Percentiles rank a stretch among this genome's conserved stretches.
These are phyloP conservation scores for Solanum chilense DNA, from an alignment of 257 asterid species.

Conservation along the genomic window DNA sequence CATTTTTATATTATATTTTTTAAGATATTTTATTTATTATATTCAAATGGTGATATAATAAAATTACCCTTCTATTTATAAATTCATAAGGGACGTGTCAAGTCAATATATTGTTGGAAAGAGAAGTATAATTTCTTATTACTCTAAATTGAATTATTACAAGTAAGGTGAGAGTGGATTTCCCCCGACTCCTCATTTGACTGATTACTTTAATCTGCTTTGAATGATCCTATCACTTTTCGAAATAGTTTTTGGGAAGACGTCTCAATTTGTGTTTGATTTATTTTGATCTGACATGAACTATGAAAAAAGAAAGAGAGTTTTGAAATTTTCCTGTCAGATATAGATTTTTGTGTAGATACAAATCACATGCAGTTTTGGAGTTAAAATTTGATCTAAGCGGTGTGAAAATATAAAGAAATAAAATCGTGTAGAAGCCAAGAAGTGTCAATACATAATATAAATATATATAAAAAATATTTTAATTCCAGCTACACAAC, in stretches of 20 bases:
- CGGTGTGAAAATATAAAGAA: too few species aligned
- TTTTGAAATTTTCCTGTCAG: not conserved
- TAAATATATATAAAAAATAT: too few species aligned
- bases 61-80: too few species aligned
- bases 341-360: not conserved
- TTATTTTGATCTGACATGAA: not conserved
- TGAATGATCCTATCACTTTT: not conserved
- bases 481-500: too few species aligned
- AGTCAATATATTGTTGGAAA: too few species aligned
- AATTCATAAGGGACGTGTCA: rapidly evolving
- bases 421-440: too few species aligned
- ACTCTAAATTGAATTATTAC: not conserved
- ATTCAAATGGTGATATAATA: too few species aligned
- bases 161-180: not conserved
- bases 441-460: too few species aligned
- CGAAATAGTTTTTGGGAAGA: not conserved
- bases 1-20: too few species aligned
- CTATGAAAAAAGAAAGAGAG: not conserved
- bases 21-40: too few species aligned
- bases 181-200: not conserved
- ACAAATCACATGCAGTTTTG: too few species aligned
- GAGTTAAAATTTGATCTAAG: too few species aligned
- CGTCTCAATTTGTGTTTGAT: not conserved
- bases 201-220: not conserved
- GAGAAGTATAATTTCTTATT: not conserved